Evolutionary conservation across 768 basidiomycete species (phyloP), one percentile per base, ranked within the genome.

Genomic region (Leccinum incarnatum): DNA sequence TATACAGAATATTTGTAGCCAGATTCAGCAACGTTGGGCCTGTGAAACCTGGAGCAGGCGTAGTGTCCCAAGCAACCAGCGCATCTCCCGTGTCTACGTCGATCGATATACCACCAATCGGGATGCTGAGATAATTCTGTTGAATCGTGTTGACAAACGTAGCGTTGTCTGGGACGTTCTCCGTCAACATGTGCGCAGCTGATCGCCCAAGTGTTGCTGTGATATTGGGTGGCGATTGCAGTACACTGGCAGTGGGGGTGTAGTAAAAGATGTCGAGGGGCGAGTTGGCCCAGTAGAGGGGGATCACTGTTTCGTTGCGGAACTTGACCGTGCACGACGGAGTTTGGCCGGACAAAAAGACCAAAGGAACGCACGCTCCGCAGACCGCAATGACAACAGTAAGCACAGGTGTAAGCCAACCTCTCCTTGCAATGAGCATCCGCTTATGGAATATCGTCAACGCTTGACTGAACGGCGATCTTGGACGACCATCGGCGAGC

Each of bases 401-500:
- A 11, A 92, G 75, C 7, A 83, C 47, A 1, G 84, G 85, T 0
- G 85, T 79, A 17, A 93, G 69, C 88, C 88, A 93, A 61, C 84
- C 86, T 42, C 86, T 79, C 21, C 82, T 81, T 1, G 82, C 75
- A 51, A 92, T 80, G 23, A 91, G 73, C 5, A 76, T 66, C 4
- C 91, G 84, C 69, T 93, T 92, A 63, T 84, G 76, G 75, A 89
- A 85, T 56, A 93, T 88, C 0, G 88, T 90, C 55, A 84, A 70
- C 1, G 89, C 86, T 67, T 92, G 90, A 21, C 73, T 74, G 60
- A 87, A 75, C 6, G 86, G 83, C 2, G 84, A 83, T 11, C 80
- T 77, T 29, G 77, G 65, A 8, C 81, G 77, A 8, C 87, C 87
- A 51, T 75, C 77, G 2, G 77, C 62, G 60, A 85, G 69, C 2